Percentiles rank a stretch among this genome's conserved stretches.
Evolutionary conservation across 306 rosid species (phyloP).

Genomic region (Acacia acuminata): DNA sequence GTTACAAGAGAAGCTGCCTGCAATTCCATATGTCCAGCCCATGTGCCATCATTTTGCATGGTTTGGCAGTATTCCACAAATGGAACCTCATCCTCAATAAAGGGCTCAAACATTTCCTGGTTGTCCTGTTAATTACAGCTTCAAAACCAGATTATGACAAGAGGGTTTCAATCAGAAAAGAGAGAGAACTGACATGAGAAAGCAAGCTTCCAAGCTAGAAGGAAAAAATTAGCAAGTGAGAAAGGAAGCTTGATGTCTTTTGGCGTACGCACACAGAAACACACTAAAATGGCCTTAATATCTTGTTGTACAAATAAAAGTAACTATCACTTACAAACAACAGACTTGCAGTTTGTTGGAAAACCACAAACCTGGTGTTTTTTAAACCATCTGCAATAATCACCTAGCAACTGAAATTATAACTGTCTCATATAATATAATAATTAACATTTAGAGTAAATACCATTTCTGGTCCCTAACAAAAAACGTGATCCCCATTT

Average conservation of each 20-base stretch:
- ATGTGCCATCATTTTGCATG: constrained; percentile 82
- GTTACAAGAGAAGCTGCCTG: constrained; percentile 92
- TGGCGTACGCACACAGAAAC: background rate
- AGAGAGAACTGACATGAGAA: constrained; percentile 1
- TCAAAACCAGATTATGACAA: constrained; percentile 35
- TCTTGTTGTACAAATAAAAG: background rate
- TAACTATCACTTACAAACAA: constrained; percentile 15
- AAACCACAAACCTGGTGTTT: background rate
- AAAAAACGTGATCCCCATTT: too few relatives aligned
- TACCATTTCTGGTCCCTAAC: too few relatives aligned
- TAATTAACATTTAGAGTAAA: background rate
- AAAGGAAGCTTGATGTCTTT: background rate
- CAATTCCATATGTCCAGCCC: constrained; percentile 93
- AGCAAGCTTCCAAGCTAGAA: constrained; percentile 17
- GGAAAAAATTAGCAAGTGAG: background rate
- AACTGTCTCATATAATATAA: background rate
- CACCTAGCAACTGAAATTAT: background rate
- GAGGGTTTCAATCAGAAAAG: constrained; percentile 28
- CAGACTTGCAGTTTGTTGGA: background rate
- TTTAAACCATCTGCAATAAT: background rate
- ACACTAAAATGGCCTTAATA: background rate
- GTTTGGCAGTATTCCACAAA: constrained; percentile 73
- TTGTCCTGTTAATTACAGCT: constrained; percentile 59
- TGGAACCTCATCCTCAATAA: constrained; percentile 86
- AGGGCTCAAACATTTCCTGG: constrained; percentile 79